These are phyloP conservation scores for Plantago elongata DNA, from an alignment of 257 asterid species.

Conservation along the genomic window DNA sequence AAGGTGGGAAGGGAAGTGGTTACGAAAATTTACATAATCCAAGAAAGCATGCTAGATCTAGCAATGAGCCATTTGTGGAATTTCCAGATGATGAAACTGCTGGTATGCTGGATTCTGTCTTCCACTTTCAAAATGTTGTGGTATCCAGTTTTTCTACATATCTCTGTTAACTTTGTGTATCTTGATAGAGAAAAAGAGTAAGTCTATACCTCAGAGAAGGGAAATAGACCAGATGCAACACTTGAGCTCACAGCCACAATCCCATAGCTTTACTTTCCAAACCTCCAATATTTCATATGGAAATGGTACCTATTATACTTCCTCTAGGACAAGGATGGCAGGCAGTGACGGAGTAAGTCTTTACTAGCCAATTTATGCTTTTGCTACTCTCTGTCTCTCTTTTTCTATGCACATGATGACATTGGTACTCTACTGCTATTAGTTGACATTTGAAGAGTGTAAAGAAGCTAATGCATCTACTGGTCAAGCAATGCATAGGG, in stretches of 20 bases:
- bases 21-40: slow-evolving; percentile 41
- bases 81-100: slow-evolving; percentile 63
- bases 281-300: slow-evolving; percentile 79
- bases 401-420: slow-evolving; percentile 11
- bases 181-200: slow-evolving; percentile 51
- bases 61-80: slow-evolving; percentile 64
- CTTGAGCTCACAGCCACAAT: slow-evolving; percentile 41
- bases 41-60: slow-evolving; percentile 72
- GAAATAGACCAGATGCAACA: slow-evolving; percentile 33
- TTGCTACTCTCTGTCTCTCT: neutral
- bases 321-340: slow-evolving; percentile 65
- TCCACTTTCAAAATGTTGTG: neutral
- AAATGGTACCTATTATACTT: slow-evolving; percentile 68
- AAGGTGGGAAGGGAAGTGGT: slow-evolving; percentile 36
- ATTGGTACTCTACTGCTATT: slow-evolving; percentile 12
- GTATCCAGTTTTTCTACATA: slow-evolving; percentile 1
- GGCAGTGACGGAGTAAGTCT: slow-evolving; percentile 88
- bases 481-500: slow-evolving; percentile 74
- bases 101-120: slow-evolving; percentile 36
- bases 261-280: slow-evolving; percentile 66
- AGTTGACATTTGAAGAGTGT: slow-evolving; percentile 76
- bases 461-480: slow-evolving; percentile 89
- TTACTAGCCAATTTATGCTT: slow-evolving; percentile 5
- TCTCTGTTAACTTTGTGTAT: neutral
- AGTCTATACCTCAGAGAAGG: slow-evolving; percentile 36